Evolutionary conservation across 192 early-diverging fungal species (phyloP), one percentile per base, ranked within the genome.

Genomic region (Pecoramyces ruminantium): DNA sequence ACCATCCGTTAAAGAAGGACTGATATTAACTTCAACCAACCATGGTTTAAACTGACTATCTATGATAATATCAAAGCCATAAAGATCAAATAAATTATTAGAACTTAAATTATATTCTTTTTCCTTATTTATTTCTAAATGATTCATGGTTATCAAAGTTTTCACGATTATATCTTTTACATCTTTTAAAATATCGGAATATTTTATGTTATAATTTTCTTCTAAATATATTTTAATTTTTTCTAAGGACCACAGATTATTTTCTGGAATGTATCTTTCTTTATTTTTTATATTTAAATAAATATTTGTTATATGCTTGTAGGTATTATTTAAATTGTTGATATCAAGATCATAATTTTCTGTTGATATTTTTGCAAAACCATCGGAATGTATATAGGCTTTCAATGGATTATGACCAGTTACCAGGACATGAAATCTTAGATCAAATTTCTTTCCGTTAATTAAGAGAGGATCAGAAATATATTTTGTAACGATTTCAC

Each of bases 231-330:
- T 83, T 81, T 83, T 28, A 1, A 87, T 67, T 4, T 67, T 39
- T 25, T 81, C 79, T 13, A 89, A 79, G 29, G 82, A 82, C 87
- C 84, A 85, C 51, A 29, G 13, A 5, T 15, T 15, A 29, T 80
- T 15, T 2, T 78, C n/a, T n/a, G n/a, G 1, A 14, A 1, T 13
- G 13, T 80, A 29, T 21, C 80, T 39, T n/a, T 84, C 84, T 28
- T 82, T 81, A 77, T 87, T 87, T 40, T 84, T 83, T 30, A 15
- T 30, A 28, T 79, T 83, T 77, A 89, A 81, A 79, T 82, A 85
- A 83, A 86, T 88, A 77, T 89, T 89, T n/a, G 88, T 89, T 28
- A 89, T 78, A 77, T 89, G 88, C 17, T 81, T 82, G 80, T 81
- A 88, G 4, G 85, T 16, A 83, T 89, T 88, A 29, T 79, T 12